Conservation (phyloP, 495 filamentous ascomycete genomes). For the Xanthoparmelia taractica region DNA sequence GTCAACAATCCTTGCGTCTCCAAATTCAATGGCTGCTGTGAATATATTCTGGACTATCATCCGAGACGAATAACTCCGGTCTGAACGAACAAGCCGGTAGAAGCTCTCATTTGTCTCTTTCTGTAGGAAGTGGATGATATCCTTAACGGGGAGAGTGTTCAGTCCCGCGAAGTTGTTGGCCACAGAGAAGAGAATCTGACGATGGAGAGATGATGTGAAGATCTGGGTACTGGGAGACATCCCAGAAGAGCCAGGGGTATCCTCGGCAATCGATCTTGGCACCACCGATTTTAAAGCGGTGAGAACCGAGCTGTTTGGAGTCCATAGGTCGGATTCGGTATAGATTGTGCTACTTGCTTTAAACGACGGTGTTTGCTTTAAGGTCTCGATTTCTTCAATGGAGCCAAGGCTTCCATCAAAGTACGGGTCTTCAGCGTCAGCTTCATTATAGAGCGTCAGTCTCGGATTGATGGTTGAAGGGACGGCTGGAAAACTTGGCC, state of each 20-base stretch:
- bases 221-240: too few species aligned
- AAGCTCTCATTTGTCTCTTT: neutral
- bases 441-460: neutral
- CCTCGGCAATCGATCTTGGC: neutral
- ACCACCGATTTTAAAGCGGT: neutral
- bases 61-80: neutral
- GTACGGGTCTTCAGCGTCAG: neutral
- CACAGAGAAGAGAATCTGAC: neutral
- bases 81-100: neutral
- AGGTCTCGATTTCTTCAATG: neutral
- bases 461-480: neutral
- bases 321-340: neutral
- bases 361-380: too few species aligned
- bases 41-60: constrained; percentile 1
- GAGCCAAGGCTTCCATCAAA: neutral
- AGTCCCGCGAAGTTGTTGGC: constrained; percentile 6
- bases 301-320: neutral
- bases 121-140: neutral
- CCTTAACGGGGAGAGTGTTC: neutral
- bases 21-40: neutral
- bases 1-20: constrained; percentile 3
- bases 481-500: neutral
- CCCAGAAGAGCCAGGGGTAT: neutral
- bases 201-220: constrained; percentile 1
- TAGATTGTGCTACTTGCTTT: neutral